Base-by-base conservation (phyloP, 441 rosid genomes). In the Populus hybrid region DNA sequence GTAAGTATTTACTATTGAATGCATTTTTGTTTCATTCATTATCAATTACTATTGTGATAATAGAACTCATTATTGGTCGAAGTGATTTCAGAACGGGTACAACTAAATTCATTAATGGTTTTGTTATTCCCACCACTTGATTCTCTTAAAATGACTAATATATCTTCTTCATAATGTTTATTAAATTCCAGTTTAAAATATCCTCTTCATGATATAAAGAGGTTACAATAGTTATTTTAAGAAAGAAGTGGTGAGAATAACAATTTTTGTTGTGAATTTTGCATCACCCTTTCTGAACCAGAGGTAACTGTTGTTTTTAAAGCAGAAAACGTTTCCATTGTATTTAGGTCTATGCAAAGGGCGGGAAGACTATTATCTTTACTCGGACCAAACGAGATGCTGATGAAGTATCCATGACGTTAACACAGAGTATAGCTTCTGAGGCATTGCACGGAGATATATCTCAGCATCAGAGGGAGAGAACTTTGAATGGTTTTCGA, bases 371-470 rank as follows among this genome's bases (percentile, higher is more conserved):
- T 80, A 95, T 95, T 77, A 94, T 95, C 26, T 95, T 95, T 78
- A 95, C 99, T 1, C 97, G 90, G 86, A 95, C 98, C 35, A 95
- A 95, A 85, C 84, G 95, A 81, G 99, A 95, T 87, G 99, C 99
- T 69, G 98, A 95, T 83, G 98, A 95, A 79, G 98, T 95, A 65
- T 95, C 99, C 53, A 77, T 90, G 73, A 88, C 95, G 69, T 82
- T 95, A 70, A 88, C 97, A 73, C 92, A 65, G 79, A 95, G 90
- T 83, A 92, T 95, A 77, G 90, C 98, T 81, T 85, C 99, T 3
- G 99, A 94, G 83, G 99, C 99, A 74, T 85, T 95, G 85, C 99
- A 95, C 77, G 99, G 99, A 38, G 99, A 95, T 85, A 95, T 94
- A 75, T 95, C 99, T 73, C 99, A 95, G 85, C 98, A 91, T 80